These are phyloP conservation scores for Metschnikowia lunata DNA, from an alignment of 805 yeast genomes.

Conservation along the genomic window DNA sequence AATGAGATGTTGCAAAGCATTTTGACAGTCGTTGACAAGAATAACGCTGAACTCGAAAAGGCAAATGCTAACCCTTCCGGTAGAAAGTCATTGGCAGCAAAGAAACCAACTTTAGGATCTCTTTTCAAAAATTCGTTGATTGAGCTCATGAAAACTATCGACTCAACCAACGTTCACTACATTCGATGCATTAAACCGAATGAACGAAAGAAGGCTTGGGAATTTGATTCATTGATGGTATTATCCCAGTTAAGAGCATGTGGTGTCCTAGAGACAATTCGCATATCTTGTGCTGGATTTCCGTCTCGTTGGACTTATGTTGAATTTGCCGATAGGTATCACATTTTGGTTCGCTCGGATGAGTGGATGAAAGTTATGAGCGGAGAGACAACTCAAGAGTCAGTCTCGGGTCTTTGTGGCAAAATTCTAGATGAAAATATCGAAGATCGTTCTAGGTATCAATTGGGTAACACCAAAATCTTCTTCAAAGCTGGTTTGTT, in stretches of 20 bases:
- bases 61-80: constrained; percentile 28
- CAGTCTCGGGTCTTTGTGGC: constrained; percentile 61
- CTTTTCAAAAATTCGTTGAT: constrained; percentile 89
- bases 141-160: constrained; percentile 87
- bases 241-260: constrained; percentile 93
- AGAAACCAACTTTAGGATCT: constrained; percentile 91
- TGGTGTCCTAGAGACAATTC: constrained; percentile 95
- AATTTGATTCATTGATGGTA: constrained; percentile 92
- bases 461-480: constrained; percentile 88
- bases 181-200: constrained; percentile 97
- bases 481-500: constrained; percentile 96
- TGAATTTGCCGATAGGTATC: constrained; percentile 87
- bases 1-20: constrained; percentile 65
- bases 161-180: constrained; percentile 93
- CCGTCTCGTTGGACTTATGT: constrained; percentile 95
- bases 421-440: constrained; percentile 63
- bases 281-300: constrained; percentile 96
- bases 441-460: constrained; percentile 66
- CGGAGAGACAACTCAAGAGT: constrained; percentile 46
- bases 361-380: constrained; percentile 62
- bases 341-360: constrained; percentile 69
- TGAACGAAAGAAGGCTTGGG: constrained; percentile 92
- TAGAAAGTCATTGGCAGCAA: constrained; percentile 45
- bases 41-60: constrained; percentile 47
- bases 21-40: constrained; percentile 58